These are phyloP conservation scores for Phallus indusiatus DNA, from an alignment of 768 basidiomycete species.

Conservation along the genomic window DNA sequence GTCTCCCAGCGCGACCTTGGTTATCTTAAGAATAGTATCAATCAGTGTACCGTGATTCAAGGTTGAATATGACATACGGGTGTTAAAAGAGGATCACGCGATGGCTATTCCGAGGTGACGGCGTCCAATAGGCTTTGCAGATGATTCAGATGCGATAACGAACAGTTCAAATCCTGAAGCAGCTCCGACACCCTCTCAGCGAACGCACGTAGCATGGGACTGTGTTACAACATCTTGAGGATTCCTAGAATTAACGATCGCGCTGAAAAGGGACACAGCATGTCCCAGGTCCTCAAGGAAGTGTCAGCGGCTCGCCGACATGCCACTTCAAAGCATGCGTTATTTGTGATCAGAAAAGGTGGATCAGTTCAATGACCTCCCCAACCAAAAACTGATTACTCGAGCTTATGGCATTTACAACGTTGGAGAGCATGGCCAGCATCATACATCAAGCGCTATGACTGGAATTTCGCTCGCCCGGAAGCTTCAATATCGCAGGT, in stretches of 20 bases:
- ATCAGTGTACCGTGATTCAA: not conserved
- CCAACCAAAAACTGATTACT: conserved; percentile 73
- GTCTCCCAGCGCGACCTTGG: conserved; percentile 75
- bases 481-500: conserved; percentile 54
- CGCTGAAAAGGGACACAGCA: conserved; percentile 66
- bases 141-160: conserved; percentile 84
- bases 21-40: conserved; percentile 43
- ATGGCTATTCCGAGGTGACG: conserved; percentile 59
- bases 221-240: conserved; percentile 42
- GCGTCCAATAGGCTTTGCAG: too few species aligned
- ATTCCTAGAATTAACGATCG: conserved; percentile 50
- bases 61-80: conserved; percentile 46
- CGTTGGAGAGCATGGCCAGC: conserved; percentile 68
- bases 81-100: conserved; percentile 56
- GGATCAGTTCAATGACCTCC: conserved; percentile 79
- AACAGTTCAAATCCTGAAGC: conserved; percentile 83
- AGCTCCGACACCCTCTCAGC: conserved; percentile 61
- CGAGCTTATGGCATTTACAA: conserved; percentile 51
- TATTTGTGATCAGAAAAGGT: conserved; percentile 77
- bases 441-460: conserved; percentile 80
- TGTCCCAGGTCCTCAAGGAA: conserved; percentile 79
- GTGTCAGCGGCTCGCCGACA: conserved; percentile 62
- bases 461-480: conserved; percentile 67
- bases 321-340: conserved; percentile 73
- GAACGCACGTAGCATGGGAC: conserved; percentile 61